phyloP scores from a whole-genome alignment of 2,329 filamentous ascomycete species.

The Phialophora tarda region DNA sequence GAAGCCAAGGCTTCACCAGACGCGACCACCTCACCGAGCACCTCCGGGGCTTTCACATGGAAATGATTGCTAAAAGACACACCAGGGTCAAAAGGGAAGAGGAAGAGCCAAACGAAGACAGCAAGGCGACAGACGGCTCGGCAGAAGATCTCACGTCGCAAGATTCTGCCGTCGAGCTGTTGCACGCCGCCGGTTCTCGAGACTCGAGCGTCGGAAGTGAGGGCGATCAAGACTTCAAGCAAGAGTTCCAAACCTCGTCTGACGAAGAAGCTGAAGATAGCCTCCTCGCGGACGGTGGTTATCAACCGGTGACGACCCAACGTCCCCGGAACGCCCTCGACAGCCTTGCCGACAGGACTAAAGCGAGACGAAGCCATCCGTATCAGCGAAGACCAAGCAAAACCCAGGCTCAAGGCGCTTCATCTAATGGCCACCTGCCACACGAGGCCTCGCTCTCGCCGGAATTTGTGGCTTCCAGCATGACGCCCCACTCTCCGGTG shows the following conservation, averaged over 20 bases:
- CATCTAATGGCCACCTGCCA: not conserved
- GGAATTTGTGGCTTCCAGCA: not conserved
- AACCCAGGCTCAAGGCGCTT: not conserved
- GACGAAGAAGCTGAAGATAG: constrained; percentile 11
- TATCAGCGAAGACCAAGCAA: constrained; percentile 1
- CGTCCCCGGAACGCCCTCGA: not conserved
- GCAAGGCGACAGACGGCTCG: constrained; percentile 1
- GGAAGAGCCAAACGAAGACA: constrained; percentile 2
- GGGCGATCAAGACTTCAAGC: constrained; percentile 10
- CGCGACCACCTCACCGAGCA: constrained; percentile 65
- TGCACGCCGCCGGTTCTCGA: not conserved
- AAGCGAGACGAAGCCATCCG: not conserved
- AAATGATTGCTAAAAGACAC: constrained; percentile 47
- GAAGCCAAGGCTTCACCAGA: constrained; percentile 59
- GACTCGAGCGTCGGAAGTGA: not conserved
- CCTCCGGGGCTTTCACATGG: constrained; percentile 60
- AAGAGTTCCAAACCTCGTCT: not conserved
- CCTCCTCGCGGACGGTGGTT: not conserved
- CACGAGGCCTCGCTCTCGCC: not conserved
- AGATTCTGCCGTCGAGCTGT: not conserved
- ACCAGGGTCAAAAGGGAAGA: constrained; percentile 10
- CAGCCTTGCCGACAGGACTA: not conserved
- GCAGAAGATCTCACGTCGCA: constrained; percentile 3
- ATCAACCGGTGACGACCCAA: not conserved
- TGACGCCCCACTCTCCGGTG: not conserved